phyloP scores from a whole-genome alignment of 257 asterid species.

The Solanum clarkiae region DNA sequence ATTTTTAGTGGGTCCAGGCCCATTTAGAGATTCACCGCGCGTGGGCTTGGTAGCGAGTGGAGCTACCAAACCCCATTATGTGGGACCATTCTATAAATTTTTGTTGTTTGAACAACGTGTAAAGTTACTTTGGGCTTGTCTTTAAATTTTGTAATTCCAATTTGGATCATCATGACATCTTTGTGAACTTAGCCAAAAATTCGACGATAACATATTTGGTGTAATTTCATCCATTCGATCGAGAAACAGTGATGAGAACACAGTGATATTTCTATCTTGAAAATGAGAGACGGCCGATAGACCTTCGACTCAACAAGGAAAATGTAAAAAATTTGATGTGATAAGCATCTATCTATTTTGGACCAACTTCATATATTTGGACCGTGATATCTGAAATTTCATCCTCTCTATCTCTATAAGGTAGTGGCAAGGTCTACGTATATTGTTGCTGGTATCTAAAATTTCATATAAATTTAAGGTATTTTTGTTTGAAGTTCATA shows the following conservation, averaged over 20 bases:
- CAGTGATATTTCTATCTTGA: not conserved
- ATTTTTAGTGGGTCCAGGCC: not conserved
- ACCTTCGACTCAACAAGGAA: fast-evolving
- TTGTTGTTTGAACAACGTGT: not conserved
- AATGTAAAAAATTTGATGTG: not conserved
- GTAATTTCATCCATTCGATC: fast-evolving
- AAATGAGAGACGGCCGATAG: not conserved
- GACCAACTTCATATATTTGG: too few species aligned
- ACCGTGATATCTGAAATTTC: too few species aligned
- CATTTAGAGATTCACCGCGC: not conserved
- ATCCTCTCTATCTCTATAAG: too few species aligned
- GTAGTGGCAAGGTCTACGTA: too few species aligned
- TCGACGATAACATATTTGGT: not conserved
- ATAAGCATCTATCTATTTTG: too few species aligned
- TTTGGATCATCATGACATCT: not conserved
- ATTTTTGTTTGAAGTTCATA: not conserved
- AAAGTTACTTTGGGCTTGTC: not conserved
- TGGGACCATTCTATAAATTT: not conserved
- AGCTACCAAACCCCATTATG: constrained; percentile 3
- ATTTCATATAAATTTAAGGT: fast-evolving
- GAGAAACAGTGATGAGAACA: fast-evolving
- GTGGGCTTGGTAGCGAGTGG: not conserved
- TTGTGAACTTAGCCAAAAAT: not conserved
- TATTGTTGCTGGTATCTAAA: not conserved
- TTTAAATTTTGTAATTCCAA: not conserved